These are phyloP conservation scores for Chamaecrista fasciculata DNA, from an alignment of 306 rosid species.

Conservation along the genomic window DNA sequence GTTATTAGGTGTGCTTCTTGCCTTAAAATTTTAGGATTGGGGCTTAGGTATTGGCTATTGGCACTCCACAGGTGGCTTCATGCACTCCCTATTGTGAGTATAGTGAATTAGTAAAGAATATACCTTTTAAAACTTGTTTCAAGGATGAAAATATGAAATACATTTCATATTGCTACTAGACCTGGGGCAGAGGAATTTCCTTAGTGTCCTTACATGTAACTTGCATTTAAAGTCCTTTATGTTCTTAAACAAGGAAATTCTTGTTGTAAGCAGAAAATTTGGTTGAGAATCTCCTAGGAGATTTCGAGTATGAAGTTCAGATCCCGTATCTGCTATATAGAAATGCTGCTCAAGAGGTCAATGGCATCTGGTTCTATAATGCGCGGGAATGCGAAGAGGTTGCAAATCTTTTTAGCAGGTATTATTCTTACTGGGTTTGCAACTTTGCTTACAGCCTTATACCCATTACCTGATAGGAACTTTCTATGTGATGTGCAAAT, in stretches of 20 bases:
- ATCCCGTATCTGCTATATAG: conserved; percentile 62
- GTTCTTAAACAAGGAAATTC: neutral
- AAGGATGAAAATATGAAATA: neutral
- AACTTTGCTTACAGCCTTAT: neutral
- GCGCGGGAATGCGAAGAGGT: conserved; percentile 65
- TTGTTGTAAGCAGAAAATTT: conserved; percentile 49
- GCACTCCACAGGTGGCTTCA: conserved; percentile 15
- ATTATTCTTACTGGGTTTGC: conserved; percentile 8
- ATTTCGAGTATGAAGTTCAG: conserved; percentile 68
- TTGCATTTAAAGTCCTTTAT: neutral
- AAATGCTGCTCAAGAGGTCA: conserved; percentile 69
- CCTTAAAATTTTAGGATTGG: conserved; percentile 32
- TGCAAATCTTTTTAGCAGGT: conserved; percentile 67
- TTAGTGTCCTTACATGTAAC: neutral
- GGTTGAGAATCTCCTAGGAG: conserved; percentile 66
- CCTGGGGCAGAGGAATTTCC: conserved; percentile 22
- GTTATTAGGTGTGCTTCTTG: conserved; percentile 26
- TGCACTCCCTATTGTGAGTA: conserved; percentile 30
- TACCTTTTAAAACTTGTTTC: conserved; percentile 18
- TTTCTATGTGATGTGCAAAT: conserved; percentile 23
- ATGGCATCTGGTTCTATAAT: conserved; percentile 66
- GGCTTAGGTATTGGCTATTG: conserved; percentile 30
- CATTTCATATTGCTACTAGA: conserved; percentile 18
- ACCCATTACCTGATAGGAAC: neutral
- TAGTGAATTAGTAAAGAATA: conserved; percentile 18